Base-by-base conservation (phyloP, 495 filamentous ascomycete genomes). In the Penicillium argentinense region DNA sequence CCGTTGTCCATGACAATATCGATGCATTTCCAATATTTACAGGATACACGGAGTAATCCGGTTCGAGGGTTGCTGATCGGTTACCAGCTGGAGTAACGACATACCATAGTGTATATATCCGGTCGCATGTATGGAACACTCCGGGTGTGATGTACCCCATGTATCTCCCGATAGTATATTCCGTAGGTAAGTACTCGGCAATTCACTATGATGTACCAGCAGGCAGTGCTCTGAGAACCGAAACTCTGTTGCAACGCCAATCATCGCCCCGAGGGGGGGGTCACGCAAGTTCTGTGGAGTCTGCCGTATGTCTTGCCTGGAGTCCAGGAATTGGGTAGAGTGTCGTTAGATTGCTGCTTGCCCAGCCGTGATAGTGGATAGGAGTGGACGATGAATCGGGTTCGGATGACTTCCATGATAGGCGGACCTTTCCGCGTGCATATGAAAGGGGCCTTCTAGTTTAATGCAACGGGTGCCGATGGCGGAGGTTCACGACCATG, bases 331-430 rank as follows among this genome's bases (percentile, higher is more conserved):
- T 36, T 18, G 33, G 33, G 17, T 18, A 18, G 21, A 39, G 22
- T 39, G 25, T 39, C 18, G 33, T 36, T 36, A 36, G 33, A 36
- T 22, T 36, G 21, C 7, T 36, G 9, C 5, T n/a, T 4, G 4
- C 18, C 33, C 33, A 21, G 17, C 11, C 5, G 25, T 26, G 25
- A 19, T 21, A 36, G 33, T 36, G 33, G 16, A 36, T 32, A 36
- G 11, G 33, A 36, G 25, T 38, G 21, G 17, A 9, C 16, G 32
- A 23, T 18, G 11, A 32, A 29, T 16, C 13, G 14, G 34, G 32
- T 26, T 52, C 49, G 53, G 49, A 50, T 57, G 47, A 41, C 47
- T 57, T 52, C 47, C 57, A 57, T 51, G 59, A 55, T 59, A 53
- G 54, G 53, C 34, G n/a, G 51, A 57, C 28, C 19, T 11, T 50